These are phyloP conservation scores for Eruca vesicaria DNA, from an alignment of 441 rosid genomes.

Conservation along the genomic window DNA sequence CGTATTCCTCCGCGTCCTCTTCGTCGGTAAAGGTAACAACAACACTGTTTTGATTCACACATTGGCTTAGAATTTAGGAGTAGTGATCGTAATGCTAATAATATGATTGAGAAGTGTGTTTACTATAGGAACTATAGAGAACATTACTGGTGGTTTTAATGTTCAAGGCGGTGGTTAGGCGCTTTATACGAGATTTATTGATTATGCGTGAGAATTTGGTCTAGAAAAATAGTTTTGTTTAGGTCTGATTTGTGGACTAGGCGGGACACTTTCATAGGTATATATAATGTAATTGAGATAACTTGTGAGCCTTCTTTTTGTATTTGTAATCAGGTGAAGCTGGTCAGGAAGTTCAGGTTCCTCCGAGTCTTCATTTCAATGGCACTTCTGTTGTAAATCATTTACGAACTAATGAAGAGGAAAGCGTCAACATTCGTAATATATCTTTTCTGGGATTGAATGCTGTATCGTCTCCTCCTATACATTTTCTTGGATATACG, in stretches of 20 bases:
- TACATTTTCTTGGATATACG: conserved; percentile 70
- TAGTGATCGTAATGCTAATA: no score
- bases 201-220: no score
- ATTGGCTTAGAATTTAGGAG: not conserved
- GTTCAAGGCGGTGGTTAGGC: no score
- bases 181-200: no score
- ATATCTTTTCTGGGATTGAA: conserved; percentile 26
- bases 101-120: no score
- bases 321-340: conserved; percentile 71
- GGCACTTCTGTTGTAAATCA: conserved; percentile 31
- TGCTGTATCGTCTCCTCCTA: conserved; percentile 39
- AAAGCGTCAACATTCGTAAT: conserved; percentile 15
- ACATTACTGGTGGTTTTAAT: no score
- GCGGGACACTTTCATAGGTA: no score
- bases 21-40: conserved; percentile 70
- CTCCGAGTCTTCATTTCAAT: conserved; percentile 45
- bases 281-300: no score
- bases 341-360: conserved; percentile 47
- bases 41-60: not conserved
- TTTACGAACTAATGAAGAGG: conserved; percentile 31
- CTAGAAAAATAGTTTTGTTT: no score
- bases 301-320: no score
- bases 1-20: conserved; percentile 77
- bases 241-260: no score
- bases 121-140: no score